Base-by-base conservation (phyloP, 164 flowering plant genomes). In the Amborella trichopoda region DNA sequence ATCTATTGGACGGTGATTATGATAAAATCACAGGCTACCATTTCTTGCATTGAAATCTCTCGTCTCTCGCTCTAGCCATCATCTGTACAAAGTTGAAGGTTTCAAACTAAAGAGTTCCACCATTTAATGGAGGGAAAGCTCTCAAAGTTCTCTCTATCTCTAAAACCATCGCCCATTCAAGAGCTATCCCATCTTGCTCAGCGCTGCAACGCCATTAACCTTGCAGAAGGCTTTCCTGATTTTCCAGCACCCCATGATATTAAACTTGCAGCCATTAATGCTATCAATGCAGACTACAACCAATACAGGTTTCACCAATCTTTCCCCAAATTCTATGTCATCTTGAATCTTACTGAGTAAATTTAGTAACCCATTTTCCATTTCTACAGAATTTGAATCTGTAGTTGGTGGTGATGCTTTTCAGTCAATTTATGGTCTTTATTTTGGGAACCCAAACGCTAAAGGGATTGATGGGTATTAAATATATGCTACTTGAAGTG, bases 141-240 rank as follows among this genome's bases (percentile, higher is more conserved):
- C 23, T 86, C 93, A 0, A 47, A 57, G 20, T 73, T 63, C 16
- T 86, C 84, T 5, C 78, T 65, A 65, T 33, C 61, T 2, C 56
- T 77, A 18, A 56, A 60, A 19, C 72, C 87, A 0, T 83, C 89
- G 3, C 84, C 87, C 0, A 86, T 86, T 25, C 96, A 77, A 52
- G 66, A 80, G 52, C 68, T 86, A 25, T 86, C 93, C 0, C 73
- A 45, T 28, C 89, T 86, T 14, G 89, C 96, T 23, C 79, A 80
- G 52, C 49, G 72, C 36, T 69, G 73, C 58, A 75, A 76, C 51
- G 81, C 96, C 33, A 68, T 87, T 61, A 87, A 87, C 53, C 78
- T 87, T 37, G 96, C 90, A 23, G 93, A 87, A 59, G 96, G 94
- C 13, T 86, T 80, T 51, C 93, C 89, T 0, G 90, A 87, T 49